These are phyloP conservation scores for Hericium erinaceus DNA, from an alignment of 768 basidiomycete genomes.

Conservation along the genomic window DNA sequence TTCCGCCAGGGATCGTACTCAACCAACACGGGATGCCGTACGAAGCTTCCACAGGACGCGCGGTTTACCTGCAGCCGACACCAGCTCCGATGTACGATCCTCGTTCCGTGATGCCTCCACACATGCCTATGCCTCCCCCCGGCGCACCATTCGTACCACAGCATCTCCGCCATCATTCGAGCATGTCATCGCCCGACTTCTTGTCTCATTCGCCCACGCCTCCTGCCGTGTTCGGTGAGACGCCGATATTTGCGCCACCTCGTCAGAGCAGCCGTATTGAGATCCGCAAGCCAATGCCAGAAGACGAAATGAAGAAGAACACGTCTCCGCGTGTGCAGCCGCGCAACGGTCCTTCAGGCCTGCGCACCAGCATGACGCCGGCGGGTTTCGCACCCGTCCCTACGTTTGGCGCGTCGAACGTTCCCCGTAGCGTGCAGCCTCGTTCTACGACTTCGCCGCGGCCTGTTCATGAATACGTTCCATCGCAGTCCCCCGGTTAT, in stretches of 20 bases:
- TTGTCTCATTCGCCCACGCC: conserved; percentile 45
- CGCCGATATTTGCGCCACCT: conserved; percentile 67
- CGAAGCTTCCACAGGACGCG: conserved; percentile 74
- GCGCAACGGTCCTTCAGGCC: conserved; percentile 23
- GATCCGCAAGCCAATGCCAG: conserved; percentile 53
- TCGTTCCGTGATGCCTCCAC: not conserved
- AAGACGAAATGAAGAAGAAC: conserved; percentile 19
- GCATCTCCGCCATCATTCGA: conserved; percentile 48
- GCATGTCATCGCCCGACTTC: conserved; percentile 54
- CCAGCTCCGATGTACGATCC: conserved; percentile 6
- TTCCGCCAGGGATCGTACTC: conserved; percentile 65
- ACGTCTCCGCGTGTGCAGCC: conserved; percentile 14
- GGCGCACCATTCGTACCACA: conserved; percentile 53
- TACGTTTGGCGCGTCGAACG: conserved; percentile 2
- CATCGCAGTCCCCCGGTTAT: conserved; percentile 5
- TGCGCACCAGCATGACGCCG: conserved; percentile 33
- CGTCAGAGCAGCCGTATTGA: conserved; percentile 64
- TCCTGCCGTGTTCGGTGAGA: conserved; percentile 49
- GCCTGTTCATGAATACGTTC: conserved; percentile 19
- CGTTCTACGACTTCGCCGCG: conserved; percentile 1
- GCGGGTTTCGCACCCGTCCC: conserved; percentile 4
- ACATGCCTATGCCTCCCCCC: conserved; percentile 31
- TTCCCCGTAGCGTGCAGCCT: not conserved
- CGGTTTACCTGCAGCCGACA: conserved; percentile 53
- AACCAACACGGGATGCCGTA: conserved; percentile 74